phyloP scores from a whole-genome alignment of 768 basidiomycete genomes.

The Trametes cubensis region DNA sequence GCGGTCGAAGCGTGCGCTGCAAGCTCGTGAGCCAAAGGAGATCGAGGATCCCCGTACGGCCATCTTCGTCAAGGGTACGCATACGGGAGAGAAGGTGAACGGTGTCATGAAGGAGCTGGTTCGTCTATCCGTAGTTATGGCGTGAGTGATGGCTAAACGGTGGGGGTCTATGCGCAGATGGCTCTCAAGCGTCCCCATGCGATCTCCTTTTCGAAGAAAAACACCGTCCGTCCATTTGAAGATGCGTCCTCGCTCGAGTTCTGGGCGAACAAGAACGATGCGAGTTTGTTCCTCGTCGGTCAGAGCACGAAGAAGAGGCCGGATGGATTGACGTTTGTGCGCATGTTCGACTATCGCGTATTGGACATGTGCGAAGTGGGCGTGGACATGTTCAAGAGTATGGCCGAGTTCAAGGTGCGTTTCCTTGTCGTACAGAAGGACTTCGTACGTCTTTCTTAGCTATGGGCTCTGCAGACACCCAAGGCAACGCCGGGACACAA shows the following conservation, averaged over 20 bases:
- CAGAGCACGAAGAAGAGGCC: slow-evolving; percentile 95
- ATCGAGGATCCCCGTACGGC: slow-evolving; percentile 86
- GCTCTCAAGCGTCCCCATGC: slow-evolving; percentile 89
- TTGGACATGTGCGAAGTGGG: slow-evolving; percentile 97
- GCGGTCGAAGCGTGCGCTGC: slow-evolving; percentile 86
- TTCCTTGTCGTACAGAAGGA: neutral
- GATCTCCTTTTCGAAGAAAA: slow-evolving; percentile 94
- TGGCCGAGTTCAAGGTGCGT: slow-evolving; percentile 83
- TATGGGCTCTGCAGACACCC: slow-evolving; percentile 56
- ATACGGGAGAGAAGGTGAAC: slow-evolving; percentile 80
- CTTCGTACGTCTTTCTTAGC: neutral
- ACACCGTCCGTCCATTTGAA: slow-evolving; percentile 89
- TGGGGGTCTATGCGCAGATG: slow-evolving; percentile 56
- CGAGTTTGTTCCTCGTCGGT: slow-evolving; percentile 86
- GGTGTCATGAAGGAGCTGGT: slow-evolving; percentile 89
- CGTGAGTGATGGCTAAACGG: neutral
- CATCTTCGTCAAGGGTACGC: slow-evolving; percentile 88
- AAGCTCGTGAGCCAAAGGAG: slow-evolving; percentile 86
- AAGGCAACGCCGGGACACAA: slow-evolving; percentile 90
- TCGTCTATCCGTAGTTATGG: slow-evolving; percentile 34
- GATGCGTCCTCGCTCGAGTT: slow-evolving; percentile 82
- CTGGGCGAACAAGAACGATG: slow-evolving; percentile 94
- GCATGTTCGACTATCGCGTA: slow-evolving; percentile 84
- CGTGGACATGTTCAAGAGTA: slow-evolving; percentile 76
- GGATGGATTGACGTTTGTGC: slow-evolving; percentile 78